Evolutionary conservation across 768 basidiomycete species (phyloP), one percentile per base, ranked within the genome.

Genomic region (Tubosaeta sp.): DNA sequence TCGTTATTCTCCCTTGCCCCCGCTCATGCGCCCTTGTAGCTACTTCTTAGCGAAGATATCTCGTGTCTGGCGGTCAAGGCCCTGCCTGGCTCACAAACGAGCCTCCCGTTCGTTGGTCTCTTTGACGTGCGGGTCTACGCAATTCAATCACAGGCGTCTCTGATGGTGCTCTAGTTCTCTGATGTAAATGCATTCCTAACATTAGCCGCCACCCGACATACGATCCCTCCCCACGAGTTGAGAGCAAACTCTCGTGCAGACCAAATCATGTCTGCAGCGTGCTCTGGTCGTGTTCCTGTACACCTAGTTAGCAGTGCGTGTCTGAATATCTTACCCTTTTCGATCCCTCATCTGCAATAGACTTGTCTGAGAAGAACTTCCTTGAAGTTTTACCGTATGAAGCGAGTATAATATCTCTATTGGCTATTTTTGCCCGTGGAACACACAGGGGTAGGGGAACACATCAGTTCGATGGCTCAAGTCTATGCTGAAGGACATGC

Each of bases 101-200:
- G 36, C 53, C 51, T 67, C 49, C 59, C 70, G 44, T 77, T 69
- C 58, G 67, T 74, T 19, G 89, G 87, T 13, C 71, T 91, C 25
- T 90, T 92, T 59, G 90, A 92, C 67, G 89, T 91, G 60, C 49
- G 85, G 56, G 12, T 35, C 19, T 27, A 22, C 30, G 24, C 39
- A 48, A 22, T 22, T 13, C 39, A 8, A 34, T 53, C 31, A 1
- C 39, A 16, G 31, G n/a, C 31, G 32, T 53, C n/a, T 51, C 44
- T 65, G 35, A 53, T n/a, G 8, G 11, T 8, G 3, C 4, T 44
- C 14, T 57, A 92, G 89, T 90, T 81, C 58, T 83, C 89, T 16
- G 90, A 92, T 62, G 86, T 91, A 11, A 92, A 92, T 62, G 87
- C 90, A n/a, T 92, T 91, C 62, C 68, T 92, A 52, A 88, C 87